These are phyloP conservation scores for Colletotrichum incanum DNA, from an alignment of 2,329 filamentous ascomycete species.

Conservation along the genomic window DNA sequence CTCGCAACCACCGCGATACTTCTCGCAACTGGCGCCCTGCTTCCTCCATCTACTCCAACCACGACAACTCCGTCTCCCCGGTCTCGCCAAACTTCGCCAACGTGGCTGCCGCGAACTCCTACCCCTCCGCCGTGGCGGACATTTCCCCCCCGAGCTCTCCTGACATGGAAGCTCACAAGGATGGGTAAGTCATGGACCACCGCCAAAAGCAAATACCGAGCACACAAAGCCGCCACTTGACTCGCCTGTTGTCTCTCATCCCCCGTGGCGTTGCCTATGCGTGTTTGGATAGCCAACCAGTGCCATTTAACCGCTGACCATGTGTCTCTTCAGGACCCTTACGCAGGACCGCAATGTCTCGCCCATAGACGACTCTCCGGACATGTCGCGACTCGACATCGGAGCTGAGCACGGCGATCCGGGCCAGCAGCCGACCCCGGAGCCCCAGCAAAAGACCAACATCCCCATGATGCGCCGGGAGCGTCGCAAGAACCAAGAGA, in stretches of 20 bases:
- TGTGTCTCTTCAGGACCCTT: conserved; percentile 33
- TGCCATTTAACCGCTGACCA: conserved; percentile 41
- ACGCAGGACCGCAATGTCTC: conserved; percentile 60
- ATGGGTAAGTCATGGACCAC: conserved; percentile 58
- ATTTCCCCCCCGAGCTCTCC: conserved; percentile 74
- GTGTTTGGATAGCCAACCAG: conserved; percentile 5
- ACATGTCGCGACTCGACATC: conserved; percentile 52
- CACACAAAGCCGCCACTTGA: background rate
- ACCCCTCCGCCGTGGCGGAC: conserved; percentile 49
- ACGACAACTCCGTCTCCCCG: conserved; percentile 34
- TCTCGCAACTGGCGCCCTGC: conserved; percentile 40
- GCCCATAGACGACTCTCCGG: conserved; percentile 65
- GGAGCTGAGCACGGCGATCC: conserved; percentile 16
- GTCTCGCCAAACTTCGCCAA: conserved; percentile 41
- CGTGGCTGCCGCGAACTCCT: conserved; percentile 43
- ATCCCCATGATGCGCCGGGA: conserved; percentile 70
- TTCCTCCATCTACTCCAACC: conserved; percentile 41
- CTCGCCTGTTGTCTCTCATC: conserved; percentile 29
- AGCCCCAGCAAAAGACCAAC: conserved; percentile 55
- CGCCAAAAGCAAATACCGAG: background rate
- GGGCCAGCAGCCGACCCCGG: conserved; percentile 43
- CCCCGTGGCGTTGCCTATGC: conserved; percentile 24
- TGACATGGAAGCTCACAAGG: conserved; percentile 56
- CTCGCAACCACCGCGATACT: conserved; percentile 16
- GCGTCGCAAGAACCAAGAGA: conserved; percentile 62